phyloP scores from a whole-genome alignment of 2,329 filamentous ascomycete species.

The Hymenoscyphus occultus region DNA sequence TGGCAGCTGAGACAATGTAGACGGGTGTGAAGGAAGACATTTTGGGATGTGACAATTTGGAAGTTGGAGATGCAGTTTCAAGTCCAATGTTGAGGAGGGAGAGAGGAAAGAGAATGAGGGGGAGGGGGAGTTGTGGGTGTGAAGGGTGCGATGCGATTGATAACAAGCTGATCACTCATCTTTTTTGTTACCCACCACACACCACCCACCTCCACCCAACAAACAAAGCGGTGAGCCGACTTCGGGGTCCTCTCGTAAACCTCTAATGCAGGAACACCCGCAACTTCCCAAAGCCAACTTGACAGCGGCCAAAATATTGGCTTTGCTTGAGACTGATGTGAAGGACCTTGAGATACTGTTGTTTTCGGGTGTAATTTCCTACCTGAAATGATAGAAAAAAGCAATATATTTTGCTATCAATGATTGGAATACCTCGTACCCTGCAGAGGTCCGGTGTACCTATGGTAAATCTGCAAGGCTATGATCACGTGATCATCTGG shows the following conservation, averaged over 20 bases:
- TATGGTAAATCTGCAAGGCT: slow-evolving; percentile 16
- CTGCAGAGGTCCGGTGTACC: no score
- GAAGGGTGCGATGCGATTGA: neutral
- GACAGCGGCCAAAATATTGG: neutral
- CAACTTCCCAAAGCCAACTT: neutral
- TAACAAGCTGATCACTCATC: slow-evolving; percentile 15
- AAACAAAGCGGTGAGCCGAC: slow-evolving; percentile 1
- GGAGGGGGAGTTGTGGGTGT: no score
- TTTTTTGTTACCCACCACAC: slow-evolving; percentile 4
- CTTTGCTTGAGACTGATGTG: neutral
- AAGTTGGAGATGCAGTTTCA: neutral
- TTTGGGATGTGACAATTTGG: slow-evolving; percentile 34
- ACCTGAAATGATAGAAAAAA: neutral
- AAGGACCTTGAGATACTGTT: no score
- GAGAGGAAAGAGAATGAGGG: neutral
- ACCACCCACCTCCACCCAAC: neutral
- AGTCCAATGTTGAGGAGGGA: neutral
- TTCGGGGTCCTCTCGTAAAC: neutral
- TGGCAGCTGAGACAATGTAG: slow-evolving; percentile 89
- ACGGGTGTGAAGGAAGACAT: slow-evolving; percentile 84
- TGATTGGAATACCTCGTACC: no score
- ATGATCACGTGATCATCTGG: slow-evolving; percentile 26
- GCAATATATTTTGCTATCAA: neutral
- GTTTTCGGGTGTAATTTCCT: no score
- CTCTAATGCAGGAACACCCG: neutral